Evolutionary conservation across 2,329 filamentous ascomycete genomes (phyloP).

Genomic region (Paramyrothecium sp.): DNA sequence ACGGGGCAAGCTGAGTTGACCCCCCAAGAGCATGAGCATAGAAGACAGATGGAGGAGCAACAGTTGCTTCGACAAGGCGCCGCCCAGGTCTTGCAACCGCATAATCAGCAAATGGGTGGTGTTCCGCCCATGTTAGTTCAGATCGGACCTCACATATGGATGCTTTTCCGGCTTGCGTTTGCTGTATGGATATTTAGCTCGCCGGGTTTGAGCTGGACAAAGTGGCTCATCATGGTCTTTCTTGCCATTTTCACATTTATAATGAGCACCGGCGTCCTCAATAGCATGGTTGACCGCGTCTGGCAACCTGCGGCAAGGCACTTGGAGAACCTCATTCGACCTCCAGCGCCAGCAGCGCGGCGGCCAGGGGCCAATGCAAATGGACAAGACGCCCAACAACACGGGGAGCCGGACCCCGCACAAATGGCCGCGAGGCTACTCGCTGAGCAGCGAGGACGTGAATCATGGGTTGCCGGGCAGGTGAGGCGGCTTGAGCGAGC

Average conservation of each 20-base stretch:
- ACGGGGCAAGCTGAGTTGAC: no score
- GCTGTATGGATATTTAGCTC: constrained; percentile 60
- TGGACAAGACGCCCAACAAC: constrained; percentile 24
- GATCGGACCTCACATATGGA: constrained; percentile 62
- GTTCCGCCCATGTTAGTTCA: constrained; percentile 30
- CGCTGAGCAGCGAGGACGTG: constrained; percentile 28
- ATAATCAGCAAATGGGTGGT: constrained; percentile 34
- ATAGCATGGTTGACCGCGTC: constrained; percentile 51
- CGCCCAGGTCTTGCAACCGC: constrained; percentile 28
- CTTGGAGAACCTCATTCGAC: constrained; percentile 57
- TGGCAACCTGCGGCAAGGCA: constrained; percentile 58
- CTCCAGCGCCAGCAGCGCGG: constrained; percentile 35
- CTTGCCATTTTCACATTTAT: constrained; percentile 56
- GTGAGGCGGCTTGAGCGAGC: constrained; percentile 57
- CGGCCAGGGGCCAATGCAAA: constrained; percentile 8
- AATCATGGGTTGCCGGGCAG: constrained; percentile 34
- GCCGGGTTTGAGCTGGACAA: constrained; percentile 55
- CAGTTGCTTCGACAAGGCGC: constrained; percentile 18
- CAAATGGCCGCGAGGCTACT: constrained; percentile 55
- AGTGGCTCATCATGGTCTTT: constrained; percentile 54
- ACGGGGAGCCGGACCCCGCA: constrained; percentile 40
- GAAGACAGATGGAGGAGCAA: constrained; percentile 20
- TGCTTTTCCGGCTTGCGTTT: constrained; percentile 53
- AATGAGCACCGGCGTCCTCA: constrained; percentile 58
- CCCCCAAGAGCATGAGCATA: not conserved